A percentile compares a stretch with the other conserved stretches of the same genome.
These are phyloP conservation scores for Leptomonas pyrrhocoris DNA, from an alignment of 208 protist genomes.

Conservation along the genomic window DNA sequence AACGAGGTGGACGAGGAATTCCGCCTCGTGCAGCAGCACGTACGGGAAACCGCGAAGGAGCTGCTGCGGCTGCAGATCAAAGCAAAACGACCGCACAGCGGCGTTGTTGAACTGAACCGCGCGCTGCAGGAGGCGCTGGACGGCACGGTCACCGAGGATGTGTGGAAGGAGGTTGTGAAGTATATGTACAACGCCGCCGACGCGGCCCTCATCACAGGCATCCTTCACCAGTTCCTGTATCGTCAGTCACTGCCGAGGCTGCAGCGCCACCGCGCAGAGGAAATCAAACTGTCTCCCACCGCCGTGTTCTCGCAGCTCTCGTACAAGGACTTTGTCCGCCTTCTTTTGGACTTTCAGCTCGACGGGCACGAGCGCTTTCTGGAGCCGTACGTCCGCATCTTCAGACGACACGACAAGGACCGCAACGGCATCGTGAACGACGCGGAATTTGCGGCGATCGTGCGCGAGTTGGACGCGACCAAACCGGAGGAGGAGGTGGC, in stretches of 20 bases:
- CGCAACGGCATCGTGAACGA: constrained; percentile 82
- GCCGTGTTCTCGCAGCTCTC: constrained; percentile 42
- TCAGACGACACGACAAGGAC: constrained; percentile 72
- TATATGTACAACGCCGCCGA: constrained; percentile 92
- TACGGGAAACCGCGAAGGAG: constrained; percentile 85
- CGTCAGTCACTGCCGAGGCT: constrained; percentile 34
- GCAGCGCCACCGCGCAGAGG: constrained; percentile 24
- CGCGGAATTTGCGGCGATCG: constrained; percentile 62
- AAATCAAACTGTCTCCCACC: constrained; percentile 10
- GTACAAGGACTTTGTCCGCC: constrained; percentile 71
- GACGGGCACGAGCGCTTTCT: constrained; percentile 90
- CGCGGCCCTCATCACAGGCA: constrained; percentile 58
- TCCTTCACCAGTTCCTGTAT: constrained; percentile 60
- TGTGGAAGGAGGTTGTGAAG: constrained; percentile 84
- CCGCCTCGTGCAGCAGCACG: constrained; percentile 83
- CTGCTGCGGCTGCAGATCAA: constrained; percentile 76
- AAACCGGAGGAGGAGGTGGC: constrained; percentile 65
- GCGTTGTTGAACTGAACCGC: constrained; percentile 54
- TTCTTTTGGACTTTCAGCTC: constrained; percentile 91
- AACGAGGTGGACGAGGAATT: constrained; percentile 95
- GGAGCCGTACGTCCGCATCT: constrained; percentile 69
- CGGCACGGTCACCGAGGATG: constrained; percentile 63
- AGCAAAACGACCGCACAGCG: constrained; percentile 48
- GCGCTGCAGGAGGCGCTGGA: constrained; percentile 58
- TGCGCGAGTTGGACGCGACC: constrained; percentile 49